Evolutionary conservation across 768 basidiomycete species (phyloP), one percentile per base, ranked within the genome.

Genomic region (Mycena indigotica): DNA sequence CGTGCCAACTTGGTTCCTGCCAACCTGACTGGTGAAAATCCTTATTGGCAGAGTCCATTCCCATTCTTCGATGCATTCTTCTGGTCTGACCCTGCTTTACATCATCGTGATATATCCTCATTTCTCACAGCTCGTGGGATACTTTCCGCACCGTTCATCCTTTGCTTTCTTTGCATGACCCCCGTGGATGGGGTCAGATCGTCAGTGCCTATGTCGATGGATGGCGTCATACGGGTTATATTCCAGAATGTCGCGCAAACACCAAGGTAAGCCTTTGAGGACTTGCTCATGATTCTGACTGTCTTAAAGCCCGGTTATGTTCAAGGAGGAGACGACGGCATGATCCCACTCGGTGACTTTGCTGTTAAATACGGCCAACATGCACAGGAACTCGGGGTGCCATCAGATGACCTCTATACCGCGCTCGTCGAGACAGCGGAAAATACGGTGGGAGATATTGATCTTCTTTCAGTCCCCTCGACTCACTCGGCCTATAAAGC

Each of bases 81-180:
- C 67, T 81, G 80, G 81, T 79, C 49, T 52, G 24, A 30, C 32
- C n/a, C 16, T n/a, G 21, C n/a, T 10, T 29, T 13, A 6, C 46
- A 29, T n/a, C n/a, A n/a, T n/a, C n/a, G n/a, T n/a, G n/a, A 46
- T 45, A 48, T 10, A 52, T 67, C 19, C 55, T 32, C 23, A 35
- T 12, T 35, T 24, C 50, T 24, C 50, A 12, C 51, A 81, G 81
- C 65, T 81, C 80, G 4, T 83, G 81, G 81, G 80, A 83, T 59
- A 78, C 78, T 0, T 81, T 81, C 74, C 75, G 81, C 44, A 81
- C 80, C 4, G 79, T 81, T 0, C 81, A 83, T 52, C 80, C 81
- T 12, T 68, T 80, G 5, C 73, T 80, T 16, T 81, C 81, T 3
- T 60, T 81, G 28, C 70, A 73, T 6, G 74, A 76, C 2, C 81